These are phyloP conservation scores for Tieghemiomyces parasiticus DNA, from an alignment of 192 early-diverging fungal genomes.

Conservation along the genomic window DNA sequence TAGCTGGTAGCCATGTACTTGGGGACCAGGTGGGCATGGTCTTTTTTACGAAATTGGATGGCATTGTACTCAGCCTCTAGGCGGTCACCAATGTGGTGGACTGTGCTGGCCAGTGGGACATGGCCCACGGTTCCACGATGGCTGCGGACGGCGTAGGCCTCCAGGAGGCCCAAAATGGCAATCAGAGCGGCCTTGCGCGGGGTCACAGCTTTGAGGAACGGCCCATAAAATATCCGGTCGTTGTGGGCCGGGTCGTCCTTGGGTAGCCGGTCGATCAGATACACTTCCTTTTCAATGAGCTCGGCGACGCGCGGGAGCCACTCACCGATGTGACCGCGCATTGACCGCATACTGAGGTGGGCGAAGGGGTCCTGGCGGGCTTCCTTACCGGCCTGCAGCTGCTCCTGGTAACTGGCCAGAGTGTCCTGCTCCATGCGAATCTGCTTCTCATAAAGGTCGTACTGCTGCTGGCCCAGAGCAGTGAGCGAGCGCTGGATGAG, in stretches of 20 bases:
- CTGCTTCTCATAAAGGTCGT: constrained; percentile 56
- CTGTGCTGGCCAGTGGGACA: constrained; percentile 36
- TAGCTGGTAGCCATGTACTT: constrained; percentile 39
- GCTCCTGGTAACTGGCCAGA: constrained; percentile 55
- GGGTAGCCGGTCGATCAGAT: constrained; percentile 21
- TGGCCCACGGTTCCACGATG: constrained; percentile 26
- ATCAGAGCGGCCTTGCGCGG: constrained; percentile 67
- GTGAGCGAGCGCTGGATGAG: constrained; percentile 57
- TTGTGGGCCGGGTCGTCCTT: constrained; percentile 15
- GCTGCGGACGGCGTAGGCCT: not conserved
- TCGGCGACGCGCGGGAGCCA: constrained; percentile 64
- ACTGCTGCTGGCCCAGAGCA: constrained; percentile 32
- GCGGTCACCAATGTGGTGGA: constrained; percentile 50
- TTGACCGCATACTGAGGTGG: constrained; percentile 28
- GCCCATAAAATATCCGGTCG: constrained; percentile 39
- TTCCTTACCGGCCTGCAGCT: constrained; percentile 34
- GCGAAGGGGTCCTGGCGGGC: constrained; percentile 38
- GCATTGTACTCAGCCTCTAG: constrained; percentile 76
- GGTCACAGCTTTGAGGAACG: constrained; percentile 44
- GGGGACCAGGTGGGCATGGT: constrained; percentile 38
- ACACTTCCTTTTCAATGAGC: constrained; percentile 54
- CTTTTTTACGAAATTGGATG: constrained; percentile 52
- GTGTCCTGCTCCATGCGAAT: constrained; percentile 68
- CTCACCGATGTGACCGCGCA: constrained; percentile 42
- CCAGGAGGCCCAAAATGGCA: constrained; percentile 39